Evolutionary conservation across 1,284 basidiomycete genomes (phyloP), one percentile per base, ranked within the genome.

Genomic region (Cystobasidium sp.): DNA sequence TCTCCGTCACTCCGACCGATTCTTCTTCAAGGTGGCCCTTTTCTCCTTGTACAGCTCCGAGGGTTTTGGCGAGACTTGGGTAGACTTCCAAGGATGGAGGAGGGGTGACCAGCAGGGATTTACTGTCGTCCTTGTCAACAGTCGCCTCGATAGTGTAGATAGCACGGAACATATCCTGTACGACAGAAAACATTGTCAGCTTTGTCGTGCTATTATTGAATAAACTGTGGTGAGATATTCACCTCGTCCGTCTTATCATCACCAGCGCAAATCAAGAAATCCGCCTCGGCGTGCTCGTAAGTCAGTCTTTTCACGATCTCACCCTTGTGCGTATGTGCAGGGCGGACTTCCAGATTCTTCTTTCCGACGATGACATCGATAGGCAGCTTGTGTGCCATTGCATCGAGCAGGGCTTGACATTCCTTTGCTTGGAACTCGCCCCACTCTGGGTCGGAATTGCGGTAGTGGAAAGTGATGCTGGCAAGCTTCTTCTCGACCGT

Each of bases 381-480:
- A 9, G 82, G 77, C 43, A 81, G 65, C n/a, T 79, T 79, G 72
- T 80, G 78, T 51, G 78, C 77, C 61, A 83, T 94, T 83, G 94
- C 95, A 86, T 98, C 95, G 68, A 99, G 85, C 76, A 98, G 85
- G 81, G 97, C 95, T 81, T 98, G 93, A 82, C 94, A 97, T 83
- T 99, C 96, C 80, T 94, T 89, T 83, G 80, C 82, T 74, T 81
- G 80, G 76, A 81, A 81, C 58, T 80, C 74, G 24, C 95, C 96
- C 89, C 94, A 99, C 83, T 97, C 93, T 0, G 96, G 96, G 83
- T 99, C 96, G 43, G 88, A 88, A 64, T 89, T 88, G 49, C 96
- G 88, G 84, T 97, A 98, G 84, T 99, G 97, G 95, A 97, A 99
- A 24, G 95, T 98, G 81, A 98, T 93, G 66, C 91, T 91, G 80